These are phyloP conservation scores for Haplosporangium sp. DNA, from an alignment of 371 early-diverging fungal genomes.

Conservation along the genomic window DNA sequence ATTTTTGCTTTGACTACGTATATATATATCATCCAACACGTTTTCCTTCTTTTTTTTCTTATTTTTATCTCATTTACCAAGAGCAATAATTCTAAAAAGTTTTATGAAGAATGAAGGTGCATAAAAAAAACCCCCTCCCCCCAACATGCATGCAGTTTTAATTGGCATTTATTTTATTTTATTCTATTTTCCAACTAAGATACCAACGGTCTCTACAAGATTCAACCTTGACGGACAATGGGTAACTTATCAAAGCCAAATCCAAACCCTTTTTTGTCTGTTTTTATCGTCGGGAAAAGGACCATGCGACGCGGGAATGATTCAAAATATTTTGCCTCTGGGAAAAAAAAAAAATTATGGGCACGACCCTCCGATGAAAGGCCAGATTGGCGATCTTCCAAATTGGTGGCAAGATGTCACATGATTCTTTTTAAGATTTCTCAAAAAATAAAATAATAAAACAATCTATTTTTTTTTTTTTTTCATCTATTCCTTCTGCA, in stretches of 20 bases:
- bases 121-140: background rate
- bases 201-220: background rate
- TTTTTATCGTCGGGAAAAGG: background rate
- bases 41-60: background rate
- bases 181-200: background rate
- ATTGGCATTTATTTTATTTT: background rate
- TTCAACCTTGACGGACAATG: background rate
- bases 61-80: background rate
- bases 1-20: constrained; percentile 2
- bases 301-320: constrained; percentile 6
- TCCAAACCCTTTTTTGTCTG: background rate
- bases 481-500: background rate
- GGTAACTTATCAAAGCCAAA: background rate
- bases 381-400: too few relatives aligned
- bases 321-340: background rate
- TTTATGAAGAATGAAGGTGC: background rate
- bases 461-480: background rate
- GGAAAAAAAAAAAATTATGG: background rate
- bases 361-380: too few relatives aligned
- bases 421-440: too few relatives aligned
- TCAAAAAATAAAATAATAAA: too few relatives aligned
- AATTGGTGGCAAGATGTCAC: too few relatives aligned
- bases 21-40: background rate
- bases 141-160: constrained; percentile 1
- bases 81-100: background rate